A percentile compares a stretch with the other conserved stretches of the same genome.
These are phyloP conservation scores for Porosira glacialis DNA, from an alignment of 352 stramenopile species.

Conservation along the genomic window DNA sequence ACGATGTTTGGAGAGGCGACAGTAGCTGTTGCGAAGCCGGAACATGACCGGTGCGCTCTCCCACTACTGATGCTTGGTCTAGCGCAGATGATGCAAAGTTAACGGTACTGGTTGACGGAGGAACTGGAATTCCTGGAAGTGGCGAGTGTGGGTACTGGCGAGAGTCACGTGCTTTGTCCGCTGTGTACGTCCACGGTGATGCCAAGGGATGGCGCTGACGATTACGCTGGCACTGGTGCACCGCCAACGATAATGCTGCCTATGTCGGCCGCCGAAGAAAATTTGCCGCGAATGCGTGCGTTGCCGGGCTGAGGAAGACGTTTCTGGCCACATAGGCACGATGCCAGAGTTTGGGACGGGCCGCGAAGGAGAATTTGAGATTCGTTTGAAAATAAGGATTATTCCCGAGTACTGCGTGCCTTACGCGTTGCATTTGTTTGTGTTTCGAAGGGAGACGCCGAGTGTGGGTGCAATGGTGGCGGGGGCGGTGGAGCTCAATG, in stretches of 20 bases:
- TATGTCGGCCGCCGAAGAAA: slow-evolving; percentile 56
- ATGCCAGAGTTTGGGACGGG: slow-evolving; percentile 53
- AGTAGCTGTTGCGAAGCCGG: no score
- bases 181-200: slow-evolving; percentile 65
- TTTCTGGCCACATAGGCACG: slow-evolving; percentile 63
- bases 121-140: no score
- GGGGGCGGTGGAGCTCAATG: slow-evolving; percentile 20
- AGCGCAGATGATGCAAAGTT: no score
- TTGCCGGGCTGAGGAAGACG: slow-evolving; percentile 43
- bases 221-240: slow-evolving; percentile 22
- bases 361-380: slow-evolving; percentile 72
- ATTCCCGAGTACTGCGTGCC: slow-evolving; percentile 80
- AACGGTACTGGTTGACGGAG: no score
- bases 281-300: slow-evolving; percentile 48
- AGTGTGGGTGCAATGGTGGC: slow-evolving; percentile 25
- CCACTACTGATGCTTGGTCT: no score
- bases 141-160: no score
- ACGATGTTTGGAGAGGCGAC: no score
- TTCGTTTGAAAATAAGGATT: slow-evolving; percentile 57
- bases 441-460: slow-evolving; percentile 69
- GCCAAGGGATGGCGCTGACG: slow-evolving; percentile 66
- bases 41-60: no score
- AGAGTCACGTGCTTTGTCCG: slow-evolving; percentile 33
- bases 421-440: slow-evolving; percentile 73
- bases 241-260: slow-evolving; percentile 60